A percentile compares a stretch with the other conserved stretches of the same genome.
These are phyloP conservation scores for Trichosporon faecale DNA, from an alignment of 1,284 basidiomycete species.

Conservation along the genomic window DNA sequence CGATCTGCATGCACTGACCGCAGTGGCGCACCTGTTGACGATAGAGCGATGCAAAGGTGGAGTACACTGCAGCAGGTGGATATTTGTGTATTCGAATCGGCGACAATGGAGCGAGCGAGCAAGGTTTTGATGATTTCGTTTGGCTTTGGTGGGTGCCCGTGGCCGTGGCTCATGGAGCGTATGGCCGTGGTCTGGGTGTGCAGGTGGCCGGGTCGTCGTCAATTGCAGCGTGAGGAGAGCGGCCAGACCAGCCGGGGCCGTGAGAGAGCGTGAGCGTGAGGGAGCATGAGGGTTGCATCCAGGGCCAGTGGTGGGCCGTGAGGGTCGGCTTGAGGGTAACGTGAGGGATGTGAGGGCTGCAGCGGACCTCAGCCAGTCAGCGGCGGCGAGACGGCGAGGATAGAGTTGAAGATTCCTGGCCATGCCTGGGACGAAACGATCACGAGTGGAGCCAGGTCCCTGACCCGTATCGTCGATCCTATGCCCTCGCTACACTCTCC, in stretches of 20 bases:
- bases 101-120: background rate
- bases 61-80: background rate
- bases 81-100: background rate
- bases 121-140: background rate
- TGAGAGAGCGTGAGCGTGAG: too few species aligned
- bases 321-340: background rate
- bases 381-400: background rate
- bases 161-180: background rate
- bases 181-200: background rate
- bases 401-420: background rate
- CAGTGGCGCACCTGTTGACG: background rate
- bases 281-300: background rate
- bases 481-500: background rate
- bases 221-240: background rate
- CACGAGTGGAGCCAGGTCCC: background rate
- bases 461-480: background rate
- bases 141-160: background rate
- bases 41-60: background rate
- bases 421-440: background rate
- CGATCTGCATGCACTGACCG: background rate
- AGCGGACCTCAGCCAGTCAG: background rate
- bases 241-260: background rate
- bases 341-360: background rate
- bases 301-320: background rate
- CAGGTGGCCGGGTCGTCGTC: background rate